Base-by-base conservation (phyloP, 2,329 filamentous ascomycete species). In the Nakataea oryzae region DNA sequence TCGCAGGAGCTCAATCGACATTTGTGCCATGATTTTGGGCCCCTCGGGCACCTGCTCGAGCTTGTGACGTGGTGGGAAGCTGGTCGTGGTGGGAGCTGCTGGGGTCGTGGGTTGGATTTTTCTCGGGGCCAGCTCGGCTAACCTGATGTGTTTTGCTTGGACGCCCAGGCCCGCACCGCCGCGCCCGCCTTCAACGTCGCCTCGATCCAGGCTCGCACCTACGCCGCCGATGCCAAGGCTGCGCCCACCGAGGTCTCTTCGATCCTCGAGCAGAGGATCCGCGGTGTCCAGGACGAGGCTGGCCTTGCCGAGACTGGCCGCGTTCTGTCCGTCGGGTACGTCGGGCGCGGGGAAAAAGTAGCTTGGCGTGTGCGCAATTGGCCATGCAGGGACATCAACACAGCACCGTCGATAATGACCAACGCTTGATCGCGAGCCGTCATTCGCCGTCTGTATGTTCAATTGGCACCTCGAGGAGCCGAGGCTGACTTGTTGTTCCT, bases 261-360 rank as follows among this genome's bases (percentile, higher is more conserved):
- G 72, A 97, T 99, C 80, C 90, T 99, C 76, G 95, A 97, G 85
- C 93, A 97, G 87, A 87, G 93, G 81, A 99, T 99, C 76, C 91
- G 95, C 77, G 95, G 95, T 85, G 91, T 97, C 71, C 90, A 96
- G 81, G 95, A 97, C 83, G 95, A 97, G 85, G 85, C 91, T 76
- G 87, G 86, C 78, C 90, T 99, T 73, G 92, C 95, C 79, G 95
- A 99, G 89, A 99, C 95, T 76, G 95, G 95, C 77, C 92, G 93
- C 82, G 95, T 99, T 75, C 88, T 99, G 73, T 97, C 93, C 75
- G 92, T 99, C 79, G 93, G 93, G 93, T 97, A 96, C 77, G 92
- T 88, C 70, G 66, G 65, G 62, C 54, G 27, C 32, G 28, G 12
- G 54, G 26, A 17, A 5, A 47, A 26, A 41, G 12, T 21, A 17